Percentiles rank a stretch among this genome's conserved stretches.
phyloP scores from a whole-genome alignment of 202 grass and related monocot species.

The Eragrostis tef region DNA sequence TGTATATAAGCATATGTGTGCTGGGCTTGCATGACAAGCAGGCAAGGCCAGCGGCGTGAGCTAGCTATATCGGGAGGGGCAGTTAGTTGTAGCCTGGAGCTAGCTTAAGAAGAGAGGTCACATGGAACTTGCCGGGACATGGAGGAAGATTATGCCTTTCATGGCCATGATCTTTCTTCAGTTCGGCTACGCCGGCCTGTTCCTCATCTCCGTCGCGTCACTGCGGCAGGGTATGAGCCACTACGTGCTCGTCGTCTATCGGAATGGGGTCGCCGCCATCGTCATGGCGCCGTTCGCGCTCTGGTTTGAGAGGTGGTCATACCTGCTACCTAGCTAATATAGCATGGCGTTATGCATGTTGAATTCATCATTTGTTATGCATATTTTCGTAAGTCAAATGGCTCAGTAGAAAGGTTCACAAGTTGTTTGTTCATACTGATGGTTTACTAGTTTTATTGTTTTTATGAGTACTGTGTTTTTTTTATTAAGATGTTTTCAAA shows the following conservation, averaged over 20 bases:
- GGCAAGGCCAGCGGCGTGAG: constrained; percentile 41
- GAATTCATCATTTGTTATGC: neutral
- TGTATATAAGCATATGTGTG: constrained; percentile 48
- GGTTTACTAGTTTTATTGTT: neutral
- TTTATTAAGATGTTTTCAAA: neutral
- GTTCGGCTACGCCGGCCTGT: constrained; percentile 70
- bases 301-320: constrained; percentile 64
- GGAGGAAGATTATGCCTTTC: constrained; percentile 69
- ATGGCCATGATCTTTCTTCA: constrained; percentile 80
- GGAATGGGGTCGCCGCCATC: constrained; percentile 53
- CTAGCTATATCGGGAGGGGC: constrained; percentile 11
- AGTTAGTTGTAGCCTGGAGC: neutral
- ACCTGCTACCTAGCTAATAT: neutral
- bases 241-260: constrained; percentile 81
- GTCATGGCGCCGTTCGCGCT: constrained; percentile 71
- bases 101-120: constrained; percentile 24
- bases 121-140: constrained; percentile 57
- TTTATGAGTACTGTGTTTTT: neutral
- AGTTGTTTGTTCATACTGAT: neutral
- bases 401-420: neutral
- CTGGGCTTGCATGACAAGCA: constrained; percentile 18
- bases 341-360: neutral
- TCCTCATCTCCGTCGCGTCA: constrained; percentile 71
- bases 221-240: constrained; percentile 85
- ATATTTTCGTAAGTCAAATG: neutral